These are phyloP conservation scores for Erythrophleum fordii DNA, from an alignment of 306 rosid species.

Conservation along the genomic window DNA sequence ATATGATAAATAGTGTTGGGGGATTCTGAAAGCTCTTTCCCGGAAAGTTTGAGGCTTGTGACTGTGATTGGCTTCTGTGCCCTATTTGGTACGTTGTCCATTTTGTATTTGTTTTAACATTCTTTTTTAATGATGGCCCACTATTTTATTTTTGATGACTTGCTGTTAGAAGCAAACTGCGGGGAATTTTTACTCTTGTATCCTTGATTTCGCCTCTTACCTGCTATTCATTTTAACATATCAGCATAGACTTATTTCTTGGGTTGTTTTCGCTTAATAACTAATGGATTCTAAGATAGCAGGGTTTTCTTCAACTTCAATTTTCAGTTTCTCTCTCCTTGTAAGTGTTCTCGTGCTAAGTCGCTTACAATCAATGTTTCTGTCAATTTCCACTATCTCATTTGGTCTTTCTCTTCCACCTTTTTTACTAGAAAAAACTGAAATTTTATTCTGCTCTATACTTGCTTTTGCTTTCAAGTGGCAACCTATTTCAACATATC, in stretches of 20 bases:
- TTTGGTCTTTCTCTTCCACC: neutral
- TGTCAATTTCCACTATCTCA: neutral
- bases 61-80: neutral
- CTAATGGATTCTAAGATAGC: neutral
- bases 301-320: neutral
- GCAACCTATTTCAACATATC: neutral
- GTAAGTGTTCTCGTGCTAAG: neutral
- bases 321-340: neutral
- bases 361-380: neutral
- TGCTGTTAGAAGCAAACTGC: neutral
- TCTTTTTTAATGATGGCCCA: neutral
- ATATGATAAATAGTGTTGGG: neutral
- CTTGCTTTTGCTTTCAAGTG: neutral
- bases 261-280: neutral
- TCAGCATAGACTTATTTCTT: neutral
- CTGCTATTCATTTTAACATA: neutral
- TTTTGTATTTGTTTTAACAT: neutral
- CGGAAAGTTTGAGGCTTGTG: neutral
- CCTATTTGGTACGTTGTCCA: neutral
- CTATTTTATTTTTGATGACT: neutral
- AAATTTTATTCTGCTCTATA: too few relatives aligned
- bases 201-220: neutral
- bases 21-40: neutral
- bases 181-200: neutral
- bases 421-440: neutral